Base-by-base conservation (phyloP, 495 filamentous ascomycete genomes). In the Penicillium bialowiezense region DNA sequence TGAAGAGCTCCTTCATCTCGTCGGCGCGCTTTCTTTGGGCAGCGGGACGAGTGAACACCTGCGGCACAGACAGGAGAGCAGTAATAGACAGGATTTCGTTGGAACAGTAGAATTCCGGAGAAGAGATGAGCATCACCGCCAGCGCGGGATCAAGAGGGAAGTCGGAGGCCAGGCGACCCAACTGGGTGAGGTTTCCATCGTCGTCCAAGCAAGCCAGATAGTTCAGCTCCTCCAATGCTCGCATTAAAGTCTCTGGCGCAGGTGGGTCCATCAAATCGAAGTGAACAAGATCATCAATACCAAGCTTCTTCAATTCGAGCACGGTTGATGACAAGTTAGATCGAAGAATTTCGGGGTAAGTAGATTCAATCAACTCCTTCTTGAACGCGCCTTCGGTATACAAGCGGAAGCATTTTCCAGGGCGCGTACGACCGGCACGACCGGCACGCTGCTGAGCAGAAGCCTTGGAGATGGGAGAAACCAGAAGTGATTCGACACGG, bases 241-340 rank as follows among this genome's bases (percentile, higher is more conserved):
- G 87, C 93, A 99, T 99, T 63, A 99, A 81, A 19, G 95, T 99
- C 74, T 99, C 95, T 0, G 95, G 95, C 1, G 95, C 93, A 4
- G 95, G 95, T 3, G 95, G 95, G 55, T 99, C 95, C 93, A 98
- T 98, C 42, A 97, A 75, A 63, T 97, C 95, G 63, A 98, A 98
- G 65, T 99, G 95, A 3, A 99, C 95, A 41, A 99, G 75, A 63
- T 99, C 95, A 53, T 95, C 85, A 33, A 99, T 82, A 26, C 95
- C 95, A 28, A 97, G 84, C 69, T 99, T 99, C 79, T 97, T 97
- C 60, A 99, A 66, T 68, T 99, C 95, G 32, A 99, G 73, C 5
- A 99, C 92, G 0, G 95, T 99, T 47, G 86, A 92, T 37, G 92
- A 82, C 49, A 99, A 75, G 63, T 99, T 99, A 14, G 91, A 96